Conservation (phyloP, 768 basidiomycete genomes). For the Ramaria sp. region DNA sequence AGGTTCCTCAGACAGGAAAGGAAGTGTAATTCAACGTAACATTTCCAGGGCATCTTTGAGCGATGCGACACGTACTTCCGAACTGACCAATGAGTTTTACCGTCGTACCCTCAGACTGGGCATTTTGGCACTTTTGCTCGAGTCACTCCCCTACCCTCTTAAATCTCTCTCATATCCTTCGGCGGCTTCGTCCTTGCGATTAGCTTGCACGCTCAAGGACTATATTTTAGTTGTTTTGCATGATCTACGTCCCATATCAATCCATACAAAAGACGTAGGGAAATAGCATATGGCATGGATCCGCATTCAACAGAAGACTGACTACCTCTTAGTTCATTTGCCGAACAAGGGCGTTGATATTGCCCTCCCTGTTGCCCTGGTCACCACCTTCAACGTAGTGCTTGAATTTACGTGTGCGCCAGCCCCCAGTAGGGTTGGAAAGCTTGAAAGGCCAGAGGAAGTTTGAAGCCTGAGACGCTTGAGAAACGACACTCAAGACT, state of each 20-base stretch:
- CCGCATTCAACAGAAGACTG: not conserved
- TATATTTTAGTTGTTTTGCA: not conserved
- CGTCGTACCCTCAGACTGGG: too few relatives aligned
- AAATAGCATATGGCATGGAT: not conserved
- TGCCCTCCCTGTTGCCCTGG: constrained; percentile 91
- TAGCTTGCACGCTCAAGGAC: not conserved
- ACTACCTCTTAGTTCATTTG: constrained; percentile 65
- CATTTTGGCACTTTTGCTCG: too few relatives aligned
- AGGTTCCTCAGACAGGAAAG: not conserved
- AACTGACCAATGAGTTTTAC: too few relatives aligned
- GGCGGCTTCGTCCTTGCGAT: too few relatives aligned
- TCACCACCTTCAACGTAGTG: constrained; percentile 94
- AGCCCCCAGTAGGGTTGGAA: constrained; percentile 97
- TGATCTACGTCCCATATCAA: not conserved
- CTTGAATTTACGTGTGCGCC: constrained; percentile 97
- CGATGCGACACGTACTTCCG: too few relatives aligned
- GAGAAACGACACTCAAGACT: not conserved
- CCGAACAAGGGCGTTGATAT: constrained; percentile 96
- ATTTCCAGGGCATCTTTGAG: too few relatives aligned
- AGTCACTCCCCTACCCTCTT: too few relatives aligned
- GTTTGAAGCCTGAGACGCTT: constrained; percentile 58
- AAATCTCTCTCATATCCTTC: too few relatives aligned
- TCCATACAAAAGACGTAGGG: not conserved
- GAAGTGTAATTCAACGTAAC: not conserved
- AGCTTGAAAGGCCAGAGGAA: constrained; percentile 99